Conservation (phyloP, 169 alveolate species). For the Plasmodium relictum region DNA sequence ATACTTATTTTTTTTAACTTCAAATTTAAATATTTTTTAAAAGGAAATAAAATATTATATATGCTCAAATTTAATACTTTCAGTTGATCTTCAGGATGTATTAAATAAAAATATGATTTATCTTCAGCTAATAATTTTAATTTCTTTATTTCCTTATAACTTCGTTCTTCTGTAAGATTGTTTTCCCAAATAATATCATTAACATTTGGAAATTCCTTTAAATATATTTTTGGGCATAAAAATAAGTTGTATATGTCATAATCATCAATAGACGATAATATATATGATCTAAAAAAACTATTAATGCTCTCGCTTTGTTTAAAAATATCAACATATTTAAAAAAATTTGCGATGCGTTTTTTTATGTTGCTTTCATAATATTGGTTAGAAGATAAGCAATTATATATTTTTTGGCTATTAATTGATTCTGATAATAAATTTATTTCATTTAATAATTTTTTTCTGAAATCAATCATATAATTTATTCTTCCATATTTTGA, state of each 20-base stretch:
- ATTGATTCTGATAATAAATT: slow-evolving; percentile 78
- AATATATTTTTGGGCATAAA: slow-evolving; percentile 67
- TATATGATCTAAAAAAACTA: slow-evolving; percentile 24
- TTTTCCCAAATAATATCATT: slow-evolving; percentile 25
- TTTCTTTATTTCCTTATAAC: slow-evolving; percentile 19
- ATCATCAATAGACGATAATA: slow-evolving; percentile 34
- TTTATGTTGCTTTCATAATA: slow-evolving; percentile 78
- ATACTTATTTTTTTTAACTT: slow-evolving; percentile 24
- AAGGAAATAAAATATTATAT: slow-evolving; percentile 53
- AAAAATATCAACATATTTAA: slow-evolving; percentile 29
- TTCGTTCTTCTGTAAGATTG: background rate
- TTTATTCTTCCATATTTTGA: slow-evolving; percentile 92
- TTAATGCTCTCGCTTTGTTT: slow-evolving; percentile 15
- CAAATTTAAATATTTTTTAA: slow-evolving; percentile 59
- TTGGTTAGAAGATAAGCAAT: slow-evolving; percentile 79
- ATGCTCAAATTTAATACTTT: slow-evolving; percentile 42
- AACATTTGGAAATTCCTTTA: slow-evolving; percentile 15
- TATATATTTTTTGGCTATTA: slow-evolving; percentile 78
- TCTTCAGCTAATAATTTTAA: slow-evolving; percentile 45
- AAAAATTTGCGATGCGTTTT: slow-evolving; percentile 57
- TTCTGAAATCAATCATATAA: slow-evolving; percentile 86
- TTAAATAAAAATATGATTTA: slow-evolving; percentile 45
- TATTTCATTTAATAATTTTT: slow-evolving; percentile 81
- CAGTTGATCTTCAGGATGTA: slow-evolving; percentile 54
- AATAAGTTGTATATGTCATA: slow-evolving; percentile 59